Conservation (phyloP, 345 rosid species). For the Hibiscus trionum region DNA sequence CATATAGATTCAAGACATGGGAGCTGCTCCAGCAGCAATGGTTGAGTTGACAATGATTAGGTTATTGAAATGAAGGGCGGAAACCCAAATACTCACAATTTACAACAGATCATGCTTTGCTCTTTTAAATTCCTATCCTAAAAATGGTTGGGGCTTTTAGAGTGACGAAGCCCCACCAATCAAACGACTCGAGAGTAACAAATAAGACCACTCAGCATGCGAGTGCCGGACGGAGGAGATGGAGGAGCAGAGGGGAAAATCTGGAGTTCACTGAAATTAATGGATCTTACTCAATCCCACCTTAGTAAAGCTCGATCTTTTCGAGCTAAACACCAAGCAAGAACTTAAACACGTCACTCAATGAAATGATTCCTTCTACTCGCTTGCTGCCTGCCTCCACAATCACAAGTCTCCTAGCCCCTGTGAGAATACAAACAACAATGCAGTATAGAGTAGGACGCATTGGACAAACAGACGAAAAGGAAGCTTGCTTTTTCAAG, state of each 20-base stretch:
- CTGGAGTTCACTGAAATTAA: neutral
- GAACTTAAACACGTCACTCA: conserved; percentile 64
- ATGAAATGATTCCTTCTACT: conserved; percentile 70
- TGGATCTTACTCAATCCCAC: conserved; percentile 14
- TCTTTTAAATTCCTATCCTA: conserved; percentile 39
- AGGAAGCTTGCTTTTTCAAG: neutral
- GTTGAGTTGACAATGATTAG: conserved; percentile 15
- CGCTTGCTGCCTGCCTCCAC: conserved; percentile 91
- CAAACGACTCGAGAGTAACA: conserved; percentile 13
- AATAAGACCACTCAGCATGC: conserved; percentile 5
- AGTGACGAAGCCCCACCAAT: conserved; percentile 17
- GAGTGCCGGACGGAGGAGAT: neutral
- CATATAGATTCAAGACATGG: conserved; percentile 10
- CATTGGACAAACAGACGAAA: neutral
- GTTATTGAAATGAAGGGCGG: conserved; percentile 15
- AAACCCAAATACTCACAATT: conserved; percentile 30
- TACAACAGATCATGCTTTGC: conserved; percentile 30
- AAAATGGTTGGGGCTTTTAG: conserved; percentile 11
- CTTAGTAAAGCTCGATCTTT: neutral
- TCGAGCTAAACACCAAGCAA: conserved; percentile 47
- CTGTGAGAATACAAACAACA: conserved; percentile 23
- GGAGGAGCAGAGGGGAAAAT: neutral
- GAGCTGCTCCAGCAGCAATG: conserved; percentile 14
- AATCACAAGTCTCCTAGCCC: conserved; percentile 61
- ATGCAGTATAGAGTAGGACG: neutral